Evolutionary conservation across 2,329 filamentous ascomycete species (phyloP), one percentile per base, ranked within the genome.

Genomic region (Tolypocladium tundrense): DNA sequence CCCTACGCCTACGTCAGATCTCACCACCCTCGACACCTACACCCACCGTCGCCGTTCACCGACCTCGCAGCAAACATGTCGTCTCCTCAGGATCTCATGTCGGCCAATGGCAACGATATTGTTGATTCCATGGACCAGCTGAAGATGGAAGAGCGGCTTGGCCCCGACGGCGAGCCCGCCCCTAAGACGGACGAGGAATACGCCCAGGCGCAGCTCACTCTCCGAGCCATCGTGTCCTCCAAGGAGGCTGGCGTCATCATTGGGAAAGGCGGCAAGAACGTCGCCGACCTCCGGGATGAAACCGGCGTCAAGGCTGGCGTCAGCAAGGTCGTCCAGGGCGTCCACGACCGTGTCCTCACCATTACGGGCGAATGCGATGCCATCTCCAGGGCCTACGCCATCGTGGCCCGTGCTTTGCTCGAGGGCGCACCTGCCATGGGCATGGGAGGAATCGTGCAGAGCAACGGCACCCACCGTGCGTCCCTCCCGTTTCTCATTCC

Each of bases 231-330:
- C 72, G 94, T 99, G 65, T 97, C 94, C 40, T 97, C 94, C 73
- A 97, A 97, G 79, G 94, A 99, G 77, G 94, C 94, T 60, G 94
- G 94, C 70, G 91, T 99, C 68, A 97, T 99, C 75, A 99, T 99
- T 74, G 94, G 94, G 75, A 99, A 99, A 79, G 91, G 88, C 59
- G 94, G 94, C 71, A 96, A 97, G 82, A 97, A 99, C 69, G 94
- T 99, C 57, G 94, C 94, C 53, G 93, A 97, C 70, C 83, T 99
- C 62, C 88, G 94, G 70, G 93, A 99, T 68, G 93, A 97, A 78
- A 99, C 94, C 64, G 94, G 93, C 60, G 94, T 99, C 68, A 96
- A 95, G 77, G 94, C 94, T 61, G 94, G 94, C 64, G 94, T 99
- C 63, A 97, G 92, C 84, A 99, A 99, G 80, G 94, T 97, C 57